phyloP scores from a whole-genome alignment of 139 green algal genomes.

The Picochlorum costavermella region DNA sequence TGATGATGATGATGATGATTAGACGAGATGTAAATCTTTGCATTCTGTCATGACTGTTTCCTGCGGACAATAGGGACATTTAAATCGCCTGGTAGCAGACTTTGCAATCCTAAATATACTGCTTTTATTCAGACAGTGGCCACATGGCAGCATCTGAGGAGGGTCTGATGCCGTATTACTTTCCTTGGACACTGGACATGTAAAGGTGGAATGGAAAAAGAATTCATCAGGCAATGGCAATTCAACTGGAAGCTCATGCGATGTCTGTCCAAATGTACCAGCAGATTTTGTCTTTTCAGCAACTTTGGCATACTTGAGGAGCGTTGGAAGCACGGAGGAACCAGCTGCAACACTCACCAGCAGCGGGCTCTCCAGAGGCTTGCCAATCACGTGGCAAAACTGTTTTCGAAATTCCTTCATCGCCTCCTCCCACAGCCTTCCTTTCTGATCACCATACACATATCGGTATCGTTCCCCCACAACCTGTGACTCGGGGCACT shows the following conservation, averaged over 20 bases:
- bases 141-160: conserved; percentile 87
- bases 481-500: not conserved
- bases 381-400: conserved; percentile 75
- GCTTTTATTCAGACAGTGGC: conserved; percentile 82
- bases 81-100: conserved; percentile 60
- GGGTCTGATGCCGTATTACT: conserved; percentile 74
- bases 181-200: conserved; percentile 83
- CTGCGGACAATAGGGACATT: conserved; percentile 93
- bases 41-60: conserved; percentile 62
- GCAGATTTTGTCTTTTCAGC: conserved; percentile 30
- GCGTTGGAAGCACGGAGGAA: conserved; percentile 63
- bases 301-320: conserved; percentile 79
- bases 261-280: not conserved
- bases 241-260: conserved; percentile 80
- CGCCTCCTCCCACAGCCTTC: conserved; percentile 54
- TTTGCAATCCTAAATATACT: conserved; percentile 75
- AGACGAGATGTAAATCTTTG: conserved; percentile 49
- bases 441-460: conserved; percentile 53
- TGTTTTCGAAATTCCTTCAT: conserved; percentile 67
- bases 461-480: not conserved
- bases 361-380: conserved; percentile 74
- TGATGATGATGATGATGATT: not conserved
- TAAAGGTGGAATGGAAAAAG: conserved; percentile 86
- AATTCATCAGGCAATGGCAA: conserved; percentile 82
- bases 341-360: conserved; percentile 71